Evolutionary conservation across 805 yeast species (phyloP), one percentile per base, ranked within the genome.

Genomic region (Suhomyces prunicola): DNA sequence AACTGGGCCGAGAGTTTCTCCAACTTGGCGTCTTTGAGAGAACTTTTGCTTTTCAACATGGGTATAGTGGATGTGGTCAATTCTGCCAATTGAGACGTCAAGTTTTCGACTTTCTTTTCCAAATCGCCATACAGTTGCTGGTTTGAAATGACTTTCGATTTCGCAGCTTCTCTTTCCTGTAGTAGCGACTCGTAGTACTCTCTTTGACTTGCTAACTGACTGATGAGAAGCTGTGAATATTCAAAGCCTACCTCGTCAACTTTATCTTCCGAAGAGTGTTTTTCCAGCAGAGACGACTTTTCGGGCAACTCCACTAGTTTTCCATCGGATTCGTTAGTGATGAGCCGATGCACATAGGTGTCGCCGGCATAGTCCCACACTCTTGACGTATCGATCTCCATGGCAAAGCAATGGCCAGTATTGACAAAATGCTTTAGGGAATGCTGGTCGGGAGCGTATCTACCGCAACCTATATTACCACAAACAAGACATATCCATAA

Each of bases 281-380:
- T 15, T 53, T 54, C 39, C 48, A 55, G 23, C 33, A 47, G 44
- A 17, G 40, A 29, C n/a, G 29, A 36, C 50, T 74, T 76, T 26
- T 73, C 78, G 0, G 79, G 76, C 12, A 90, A 74, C 66, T 91
- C 97, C 2, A 91, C 96, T 31, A 92, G 69, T 60, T 92, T 92
- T 0, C 97, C 97, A 65, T 91, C 97, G 0, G 86, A 78, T 65
- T 88, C 92, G 67, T 89, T 90, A 55, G 91, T 90, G 4, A 91
- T 80, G 44, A 91, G 71, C 48, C 97, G 69, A 67, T 91, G 97
- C 8, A 91, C 97, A 66, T 91, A 91, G 57, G 84, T 85, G 65
- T 91, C 97, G 2, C 92, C 92, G 0, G 92, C 91, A 66, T 91
- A 91, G 66, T 91, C 97, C 97, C 97, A 91, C 1, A 91, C 96